These are phyloP conservation scores for Haemoproteus tartakovskyi DNA, from an alignment of 169 alveolate genomes.

Conservation along the genomic window DNA sequence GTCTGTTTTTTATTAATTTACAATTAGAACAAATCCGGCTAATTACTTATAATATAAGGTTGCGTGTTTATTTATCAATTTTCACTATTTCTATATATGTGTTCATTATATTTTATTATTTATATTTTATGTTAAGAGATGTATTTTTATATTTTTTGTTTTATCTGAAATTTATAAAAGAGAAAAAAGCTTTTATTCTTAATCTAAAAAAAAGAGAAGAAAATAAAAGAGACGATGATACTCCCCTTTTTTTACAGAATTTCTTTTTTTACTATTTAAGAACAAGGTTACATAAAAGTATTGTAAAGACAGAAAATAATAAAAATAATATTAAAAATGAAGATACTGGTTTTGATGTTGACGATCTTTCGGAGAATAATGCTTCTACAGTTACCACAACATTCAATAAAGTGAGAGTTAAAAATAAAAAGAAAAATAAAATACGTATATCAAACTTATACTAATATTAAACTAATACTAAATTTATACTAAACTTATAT, in stretches of 20 bases:
- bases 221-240: neutral
- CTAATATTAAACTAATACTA: too few species aligned
- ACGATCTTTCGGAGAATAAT: too few species aligned
- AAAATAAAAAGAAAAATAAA: too few species aligned
- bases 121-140: constrained; percentile 58
- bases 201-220: too few species aligned
- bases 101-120: constrained; percentile 42
- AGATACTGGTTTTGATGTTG: too few species aligned
- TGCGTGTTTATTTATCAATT: constrained; percentile 19
- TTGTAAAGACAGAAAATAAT: neutral
- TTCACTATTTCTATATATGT: constrained; percentile 30
- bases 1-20: constrained; percentile 56
- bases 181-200: neutral
- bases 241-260: too few species aligned
- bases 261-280: constrained; percentile 39
- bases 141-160: constrained; percentile 13
- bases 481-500: too few species aligned
- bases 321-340: too few species aligned
- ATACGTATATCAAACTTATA: too few species aligned
- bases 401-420: too few species aligned
- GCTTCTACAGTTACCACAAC: too few species aligned
- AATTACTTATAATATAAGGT: constrained; percentile 42
- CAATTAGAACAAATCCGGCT: constrained; percentile 55
- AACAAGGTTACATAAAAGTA: constrained; percentile 5
- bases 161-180: constrained; percentile 11